A percentile compares a stretch with the other conserved stretches of the same genome.
These are phyloP conservation scores for Mortierella claussenii DNA, from an alignment of 192 early-diverging fungal genomes.

Conservation along the genomic window DNA sequence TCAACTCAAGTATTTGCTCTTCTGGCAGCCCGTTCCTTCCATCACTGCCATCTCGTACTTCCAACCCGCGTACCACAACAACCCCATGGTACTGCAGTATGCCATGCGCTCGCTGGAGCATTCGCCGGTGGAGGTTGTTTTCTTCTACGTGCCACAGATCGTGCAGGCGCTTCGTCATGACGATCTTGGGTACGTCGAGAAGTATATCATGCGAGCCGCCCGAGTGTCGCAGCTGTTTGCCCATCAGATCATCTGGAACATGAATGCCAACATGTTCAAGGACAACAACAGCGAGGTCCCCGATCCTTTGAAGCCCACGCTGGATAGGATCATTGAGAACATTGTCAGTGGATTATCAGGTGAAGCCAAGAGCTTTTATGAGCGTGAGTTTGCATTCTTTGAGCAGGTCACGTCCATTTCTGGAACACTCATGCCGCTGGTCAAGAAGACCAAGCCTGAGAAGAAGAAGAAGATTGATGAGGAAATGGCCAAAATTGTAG, in stretches of 20 bases:
- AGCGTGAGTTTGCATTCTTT: conserved; percentile 98
- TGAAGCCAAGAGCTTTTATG: conserved; percentile 89
- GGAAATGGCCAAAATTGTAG: conserved; percentile 93
- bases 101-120: conserved; percentile 90
- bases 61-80: conserved; percentile 73
- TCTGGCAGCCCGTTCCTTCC: conserved; percentile 92
- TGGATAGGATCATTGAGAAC: conserved; percentile 88
- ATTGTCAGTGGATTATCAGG: conserved; percentile 87
- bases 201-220: conserved; percentile 94
- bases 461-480: conserved; percentile 99
- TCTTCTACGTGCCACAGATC: conserved; percentile 99
- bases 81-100: conserved; percentile 96
- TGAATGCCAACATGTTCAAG: conserved; percentile 93
- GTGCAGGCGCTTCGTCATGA: conserved; percentile 96
- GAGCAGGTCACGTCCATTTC: conserved; percentile 96
- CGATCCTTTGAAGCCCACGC: conserved; percentile 88
- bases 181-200: conserved; percentile 91
- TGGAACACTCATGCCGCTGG: conserved; percentile 94
- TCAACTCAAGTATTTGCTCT: conserved; percentile 74
- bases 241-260: conserved; percentile 99
- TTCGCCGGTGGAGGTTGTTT: conserved; percentile 93
- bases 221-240: conserved; percentile 96
- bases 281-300: conserved; percentile 62
- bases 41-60: conserved; percentile 88
- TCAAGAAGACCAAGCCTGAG: conserved; percentile 89